Evolutionary conservation across 2,329 filamentous ascomycete genomes (phyloP).

Genomic region (Cadophora luteo-olivacea): DNA sequence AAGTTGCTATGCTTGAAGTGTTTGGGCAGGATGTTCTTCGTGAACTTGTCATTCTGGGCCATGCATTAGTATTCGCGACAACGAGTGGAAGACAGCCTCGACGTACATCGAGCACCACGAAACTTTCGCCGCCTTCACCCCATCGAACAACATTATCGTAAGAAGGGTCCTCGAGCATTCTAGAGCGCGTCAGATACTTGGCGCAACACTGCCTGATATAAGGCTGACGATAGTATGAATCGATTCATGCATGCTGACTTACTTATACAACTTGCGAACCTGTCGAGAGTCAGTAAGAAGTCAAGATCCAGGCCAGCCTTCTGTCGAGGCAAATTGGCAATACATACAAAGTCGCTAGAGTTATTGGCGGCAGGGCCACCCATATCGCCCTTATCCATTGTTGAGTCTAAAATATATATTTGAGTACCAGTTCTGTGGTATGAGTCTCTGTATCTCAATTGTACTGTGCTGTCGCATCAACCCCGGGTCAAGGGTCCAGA

Average conservation of each 20-base stretch:
- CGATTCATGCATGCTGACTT: constrained; percentile 48
- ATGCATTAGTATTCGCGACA: constrained; percentile 32
- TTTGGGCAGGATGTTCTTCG: constrained; percentile 94
- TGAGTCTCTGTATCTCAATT: neutral
- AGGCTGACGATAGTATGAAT: constrained; percentile 23
- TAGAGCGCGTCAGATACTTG: constrained; percentile 48
- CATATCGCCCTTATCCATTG: constrained; percentile 45
- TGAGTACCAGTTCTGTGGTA: neutral
- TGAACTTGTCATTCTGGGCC: constrained; percentile 92
- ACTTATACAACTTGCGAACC: constrained; percentile 99
- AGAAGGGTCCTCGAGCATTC: constrained; percentile 95
- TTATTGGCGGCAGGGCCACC: constrained; percentile 64
- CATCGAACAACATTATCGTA: constrained; percentile 94
- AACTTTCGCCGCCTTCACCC: constrained; percentile 94
- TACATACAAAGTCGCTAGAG: constrained; percentile 93
- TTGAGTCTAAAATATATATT: constrained; percentile 8
- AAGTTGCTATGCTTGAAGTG: constrained; percentile 99
- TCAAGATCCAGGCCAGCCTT: constrained; percentile 10
- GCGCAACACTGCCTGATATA: constrained; percentile 42
- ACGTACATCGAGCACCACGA: constrained; percentile 92
- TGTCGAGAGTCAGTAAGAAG: constrained; percentile 47
- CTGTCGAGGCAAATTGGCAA: neutral
- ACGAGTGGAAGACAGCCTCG: constrained; percentile 3
- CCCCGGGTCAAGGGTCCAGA: constrained; percentile 10
- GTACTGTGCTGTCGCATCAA: neutral